phyloP scores from a whole-genome alignment of 1,284 basidiomycete species.

The Irpex rosettiformis region DNA sequence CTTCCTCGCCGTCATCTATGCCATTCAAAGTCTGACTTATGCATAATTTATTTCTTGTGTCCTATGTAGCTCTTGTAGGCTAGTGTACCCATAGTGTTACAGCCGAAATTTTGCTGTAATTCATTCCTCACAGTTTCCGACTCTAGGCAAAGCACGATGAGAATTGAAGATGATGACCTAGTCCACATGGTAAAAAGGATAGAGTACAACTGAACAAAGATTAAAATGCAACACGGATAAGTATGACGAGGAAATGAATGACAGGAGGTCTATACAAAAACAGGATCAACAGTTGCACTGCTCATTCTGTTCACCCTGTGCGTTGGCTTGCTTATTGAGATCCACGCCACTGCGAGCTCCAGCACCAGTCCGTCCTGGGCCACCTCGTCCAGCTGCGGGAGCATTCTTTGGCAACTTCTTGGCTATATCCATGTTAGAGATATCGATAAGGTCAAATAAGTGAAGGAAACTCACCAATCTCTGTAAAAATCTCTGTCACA shows the following conservation, averaged over 20 bases:
- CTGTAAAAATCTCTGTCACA: slow-evolving; percentile 85
- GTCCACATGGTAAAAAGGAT: slow-evolving; percentile 11
- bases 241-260: background rate
- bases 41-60: background rate
- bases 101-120: background rate
- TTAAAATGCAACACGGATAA: slow-evolving; percentile 11
- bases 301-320: slow-evolving; percentile 52
- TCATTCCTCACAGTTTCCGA: background rate
- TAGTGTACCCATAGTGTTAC: background rate
- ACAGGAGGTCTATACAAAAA: background rate
- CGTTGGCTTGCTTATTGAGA: slow-evolving; percentile 60
- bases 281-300: slow-evolving; percentile 67
- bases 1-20: background rate
- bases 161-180: slow-evolving; percentile 7
- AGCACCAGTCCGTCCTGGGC: slow-evolving; percentile 42
- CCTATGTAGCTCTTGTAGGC: background rate
- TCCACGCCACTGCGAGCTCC: slow-evolving; percentile 62
- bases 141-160: slow-evolving; percentile 13
- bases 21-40: background rate
- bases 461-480: slow-evolving; percentile 61
- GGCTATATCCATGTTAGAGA: slow-evolving; percentile 38
- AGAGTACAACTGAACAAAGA: slow-evolving; percentile 6
- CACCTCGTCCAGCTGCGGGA: slow-evolving; percentile 57
- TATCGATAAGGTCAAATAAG: background rate
- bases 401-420: slow-evolving; percentile 80